A percentile compares a stretch with the other conserved stretches of the same genome.
phyloP scores from a whole-genome alignment of 2,329 filamentous ascomycete species.

The Ceratocystis smalleyi region DNA sequence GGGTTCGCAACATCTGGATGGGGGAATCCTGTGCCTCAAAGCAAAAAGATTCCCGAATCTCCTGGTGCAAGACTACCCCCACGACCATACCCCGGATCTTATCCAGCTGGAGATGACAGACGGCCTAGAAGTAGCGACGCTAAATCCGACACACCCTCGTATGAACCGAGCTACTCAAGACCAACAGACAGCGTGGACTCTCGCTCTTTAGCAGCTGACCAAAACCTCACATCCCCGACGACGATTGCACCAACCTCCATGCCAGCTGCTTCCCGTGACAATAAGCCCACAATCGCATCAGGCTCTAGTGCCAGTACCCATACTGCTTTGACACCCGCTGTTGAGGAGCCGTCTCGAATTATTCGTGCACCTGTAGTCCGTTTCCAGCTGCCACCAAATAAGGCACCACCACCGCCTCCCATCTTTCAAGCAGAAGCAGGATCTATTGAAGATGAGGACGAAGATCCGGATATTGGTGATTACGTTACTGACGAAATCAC shows the following conservation, averaged over 20 bases:
- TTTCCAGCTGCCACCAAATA: constrained; percentile 29
- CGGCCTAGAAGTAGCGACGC: constrained; percentile 40
- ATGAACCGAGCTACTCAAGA: constrained; percentile 2
- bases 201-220: neutral
- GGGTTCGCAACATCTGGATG: constrained; percentile 23
- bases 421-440: constrained; percentile 9
- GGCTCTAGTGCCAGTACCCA: neutral
- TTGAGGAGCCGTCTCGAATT: constrained; percentile 17
- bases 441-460: constrained; percentile 25
- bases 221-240: constrained; percentile 3
- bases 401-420: constrained; percentile 21
- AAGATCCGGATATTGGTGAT: constrained; percentile 44
- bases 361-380: constrained; percentile 24
- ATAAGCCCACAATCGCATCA: neutral
- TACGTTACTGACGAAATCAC: constrained; percentile 39
- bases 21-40: constrained; percentile 36
- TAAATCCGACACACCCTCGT: constrained; percentile 25
- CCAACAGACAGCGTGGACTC: neutral
- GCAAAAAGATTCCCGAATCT: constrained; percentile 36
- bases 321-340: neutral
- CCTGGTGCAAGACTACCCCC: constrained; percentile 32
- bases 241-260: neutral
- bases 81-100: constrained; percentile 15
- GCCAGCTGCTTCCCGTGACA: neutral
- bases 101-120: constrained; percentile 27